Conservation (phyloP, 768 basidiomycete genomes). For the Tulasnella sp. region DNA sequence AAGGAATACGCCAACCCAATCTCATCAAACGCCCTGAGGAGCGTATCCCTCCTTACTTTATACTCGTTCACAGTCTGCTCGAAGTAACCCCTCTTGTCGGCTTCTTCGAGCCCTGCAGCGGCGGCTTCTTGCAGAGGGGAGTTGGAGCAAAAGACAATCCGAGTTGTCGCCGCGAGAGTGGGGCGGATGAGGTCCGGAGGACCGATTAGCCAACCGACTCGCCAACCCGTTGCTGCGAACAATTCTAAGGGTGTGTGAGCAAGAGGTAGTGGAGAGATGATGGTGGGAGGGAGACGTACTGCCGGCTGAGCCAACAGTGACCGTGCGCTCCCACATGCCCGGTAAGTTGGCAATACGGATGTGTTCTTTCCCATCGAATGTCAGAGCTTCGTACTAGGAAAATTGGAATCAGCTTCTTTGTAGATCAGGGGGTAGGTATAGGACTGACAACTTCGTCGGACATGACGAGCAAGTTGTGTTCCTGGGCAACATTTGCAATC, state of each 20-base stretch:
- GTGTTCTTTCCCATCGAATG: conserved; percentile 81
- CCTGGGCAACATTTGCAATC: conserved; percentile 78
- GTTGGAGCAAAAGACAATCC: conserved; percentile 92
- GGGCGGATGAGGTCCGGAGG: conserved; percentile 71
- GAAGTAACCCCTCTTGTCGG: conserved; percentile 59
- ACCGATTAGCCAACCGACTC: conserved; percentile 92
- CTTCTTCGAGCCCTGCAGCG: conserved; percentile 79
- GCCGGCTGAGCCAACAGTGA: conserved; percentile 91
- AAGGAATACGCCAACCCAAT: conserved; percentile 74
- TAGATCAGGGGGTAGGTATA: not conserved
- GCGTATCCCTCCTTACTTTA: conserved; percentile 59
- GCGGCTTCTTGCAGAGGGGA: conserved; percentile 92
- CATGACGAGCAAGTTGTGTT: conserved; percentile 86
- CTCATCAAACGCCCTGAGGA: conserved; percentile 67
- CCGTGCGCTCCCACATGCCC: conserved; percentile 97
- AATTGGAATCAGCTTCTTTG: not conserved
- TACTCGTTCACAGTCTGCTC: conserved; percentile 66
- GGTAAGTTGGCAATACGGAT: conserved; percentile 87
- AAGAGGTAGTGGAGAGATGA: not conserved
- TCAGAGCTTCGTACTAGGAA: conserved; percentile 81
- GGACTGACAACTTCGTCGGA: conserved; percentile 85
- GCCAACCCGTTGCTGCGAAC: conserved; percentile 96
- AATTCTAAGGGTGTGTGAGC: conserved; percentile 50
- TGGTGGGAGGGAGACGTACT: conserved; percentile 39
- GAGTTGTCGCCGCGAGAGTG: conserved; percentile 78